Conservation (phyloP, 768 basidiomycete genomes). For the Agrocybe chaxingu region DNA sequence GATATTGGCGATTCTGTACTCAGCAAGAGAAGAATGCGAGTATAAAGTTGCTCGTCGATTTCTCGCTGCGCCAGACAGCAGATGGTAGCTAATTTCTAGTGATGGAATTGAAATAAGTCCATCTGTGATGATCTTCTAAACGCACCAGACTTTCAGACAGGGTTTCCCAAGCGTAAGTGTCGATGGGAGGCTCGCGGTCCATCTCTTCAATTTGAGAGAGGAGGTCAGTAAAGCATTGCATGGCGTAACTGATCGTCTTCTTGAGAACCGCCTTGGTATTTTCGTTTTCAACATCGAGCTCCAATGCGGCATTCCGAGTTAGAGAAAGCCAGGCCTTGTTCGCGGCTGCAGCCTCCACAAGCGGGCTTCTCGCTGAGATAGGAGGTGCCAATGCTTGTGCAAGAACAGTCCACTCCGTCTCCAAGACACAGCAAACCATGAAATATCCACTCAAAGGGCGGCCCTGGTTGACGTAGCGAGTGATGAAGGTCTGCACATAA, state of each 20-base stretch:
- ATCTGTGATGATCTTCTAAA: constrained; percentile 1
- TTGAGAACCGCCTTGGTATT: constrained; percentile 38
- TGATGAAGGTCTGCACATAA: constrained; percentile 67
- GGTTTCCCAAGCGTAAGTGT: constrained; percentile 92
- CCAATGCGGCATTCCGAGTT: constrained; percentile 48
- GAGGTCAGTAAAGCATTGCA: constrained; percentile 77
- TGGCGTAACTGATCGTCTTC: constrained; percentile 53
- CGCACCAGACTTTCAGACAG: constrained; percentile 86
- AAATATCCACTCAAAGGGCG: constrained; percentile 86
- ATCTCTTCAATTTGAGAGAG: constrained; percentile 78
- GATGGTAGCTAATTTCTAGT: constrained; percentile 80
- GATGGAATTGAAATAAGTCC: neutral
- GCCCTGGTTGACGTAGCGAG: constrained; percentile 71
- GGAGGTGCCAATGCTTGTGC: constrained; percentile 59
- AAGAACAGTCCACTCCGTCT: constrained; percentile 82
- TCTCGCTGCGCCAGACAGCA: constrained; percentile 72
- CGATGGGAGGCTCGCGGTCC: constrained; percentile 73
- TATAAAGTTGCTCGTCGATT: constrained; percentile 66
- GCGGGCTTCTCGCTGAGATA: constrained; percentile 22
- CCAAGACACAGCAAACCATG: constrained; percentile 84
- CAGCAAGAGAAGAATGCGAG: constrained; percentile 67
- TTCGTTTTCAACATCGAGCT: constrained; percentile 35
- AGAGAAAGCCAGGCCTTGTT: constrained; percentile 78
- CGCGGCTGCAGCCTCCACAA: constrained; percentile 75
- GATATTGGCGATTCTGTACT: constrained; percentile 79